These are phyloP conservation scores for Daucus carota DNA, from an alignment of 129 eudicot genomes.

Conservation along the genomic window DH1_v3.0 NC_030383.2:40647001-40647500, in stretches of 20 bases:
- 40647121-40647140: background rate
- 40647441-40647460: conserved; percentile 70
- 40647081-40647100: background rate
- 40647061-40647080: background rate
- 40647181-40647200: conserved; percentile 68
- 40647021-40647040: conserved; percentile 35
- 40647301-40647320: conserved; percentile 60
- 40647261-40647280: conserved; percentile 65
- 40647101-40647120: background rate
- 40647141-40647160: conserved; percentile 47
- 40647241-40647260: conserved; percentile 76
- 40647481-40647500: conserved; percentile 47
- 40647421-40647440: conserved; percentile 45
- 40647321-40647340: conserved; percentile 56
- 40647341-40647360: conserved; percentile 49
- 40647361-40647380: conserved; percentile 64
- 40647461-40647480: conserved; percentile 80
- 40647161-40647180: conserved; percentile 56
- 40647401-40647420: conserved; percentile 64
- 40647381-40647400: conserved; percentile 90
- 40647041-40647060: background rate
- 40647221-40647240: conserved; percentile 77
- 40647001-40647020: conserved; percentile 36
- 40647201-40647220: conserved; percentile 60
- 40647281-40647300: conserved; percentile 89